Conservation (phyloP, 768 basidiomycete genomes). For the Collybiopsis confluens region DNA sequence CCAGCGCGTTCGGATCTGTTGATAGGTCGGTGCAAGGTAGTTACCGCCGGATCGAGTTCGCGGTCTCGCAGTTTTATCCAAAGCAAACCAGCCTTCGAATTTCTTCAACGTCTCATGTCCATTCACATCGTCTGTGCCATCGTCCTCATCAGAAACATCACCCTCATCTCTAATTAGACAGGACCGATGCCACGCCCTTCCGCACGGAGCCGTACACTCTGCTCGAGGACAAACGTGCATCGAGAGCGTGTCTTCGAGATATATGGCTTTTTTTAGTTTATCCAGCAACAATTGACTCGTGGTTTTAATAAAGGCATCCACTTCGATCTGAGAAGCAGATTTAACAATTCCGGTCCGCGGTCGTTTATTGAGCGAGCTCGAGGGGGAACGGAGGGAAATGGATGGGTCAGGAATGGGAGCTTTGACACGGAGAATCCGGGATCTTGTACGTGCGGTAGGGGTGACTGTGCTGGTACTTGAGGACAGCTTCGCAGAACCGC, state of each 20-base stretch:
- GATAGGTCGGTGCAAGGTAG: background rate
- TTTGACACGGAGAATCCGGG: background rate
- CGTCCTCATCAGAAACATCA: background rate
- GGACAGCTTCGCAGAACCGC: too few species aligned
- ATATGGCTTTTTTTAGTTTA: background rate
- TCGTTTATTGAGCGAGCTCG: background rate
- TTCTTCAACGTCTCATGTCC: background rate
- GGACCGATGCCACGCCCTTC: conserved; percentile 5
- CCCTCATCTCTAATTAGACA: background rate
- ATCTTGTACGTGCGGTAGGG: too few species aligned
- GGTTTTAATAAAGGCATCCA: background rate
- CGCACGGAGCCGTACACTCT: background rate
- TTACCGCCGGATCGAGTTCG: background rate
- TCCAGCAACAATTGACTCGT: background rate
- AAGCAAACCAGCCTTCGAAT: background rate
- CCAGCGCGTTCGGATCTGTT: background rate
- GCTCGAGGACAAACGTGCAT: conserved; percentile 5
- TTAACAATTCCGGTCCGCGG: too few species aligned
- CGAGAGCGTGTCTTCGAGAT: background rate
- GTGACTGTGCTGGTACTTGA: background rate
- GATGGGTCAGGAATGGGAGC: background rate
- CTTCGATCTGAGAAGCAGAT: background rate
- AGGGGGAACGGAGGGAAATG: background rate
- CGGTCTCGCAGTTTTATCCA: background rate
- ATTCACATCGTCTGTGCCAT: background rate